Percentiles rank a stretch among this genome's conserved stretches.
Conservation (phyloP, 179 eudicot species). For the Beta macrorhiza region DNA sequence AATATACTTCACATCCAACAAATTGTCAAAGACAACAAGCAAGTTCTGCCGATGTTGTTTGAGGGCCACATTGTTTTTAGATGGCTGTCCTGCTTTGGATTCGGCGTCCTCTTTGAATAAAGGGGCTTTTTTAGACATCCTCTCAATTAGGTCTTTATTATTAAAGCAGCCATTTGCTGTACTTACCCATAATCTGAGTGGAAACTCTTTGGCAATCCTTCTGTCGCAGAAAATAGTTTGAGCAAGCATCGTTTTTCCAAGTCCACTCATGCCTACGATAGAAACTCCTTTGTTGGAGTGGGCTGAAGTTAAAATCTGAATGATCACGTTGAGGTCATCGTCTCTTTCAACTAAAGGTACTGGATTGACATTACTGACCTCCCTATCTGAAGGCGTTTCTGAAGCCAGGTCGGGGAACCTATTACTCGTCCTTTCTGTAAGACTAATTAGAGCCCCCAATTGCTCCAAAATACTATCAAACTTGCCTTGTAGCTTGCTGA, state of each 20-base stretch:
- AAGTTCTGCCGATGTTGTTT: too few species aligned
- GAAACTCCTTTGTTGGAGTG: conserved; percentile 5
- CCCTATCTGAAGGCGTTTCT: too few species aligned
- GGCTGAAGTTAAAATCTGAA: background rate
- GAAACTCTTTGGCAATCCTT: background rate
- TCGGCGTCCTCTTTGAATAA: too few species aligned
- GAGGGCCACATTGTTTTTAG: background rate
- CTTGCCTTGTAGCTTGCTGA: background rate
- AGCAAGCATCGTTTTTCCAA: conserved; percentile 23
- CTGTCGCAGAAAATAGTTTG: background rate
- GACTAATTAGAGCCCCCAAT: background rate
- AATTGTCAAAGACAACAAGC: conserved; percentile 12
- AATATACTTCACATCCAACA: background rate
- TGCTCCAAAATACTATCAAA: background rate
- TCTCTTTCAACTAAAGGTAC: background rate
- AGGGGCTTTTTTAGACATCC: background rate
- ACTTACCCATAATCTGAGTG: background rate
- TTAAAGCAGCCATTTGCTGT: background rate
- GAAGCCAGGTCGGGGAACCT: too few species aligned
- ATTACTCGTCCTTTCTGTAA: too few species aligned
- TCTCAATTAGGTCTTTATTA: background rate
- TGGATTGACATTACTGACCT: too few species aligned
- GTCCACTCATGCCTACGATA: conserved; percentile 17
- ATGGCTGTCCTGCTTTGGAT: too few species aligned
- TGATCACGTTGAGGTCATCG: background rate